These are phyloP conservation scores for Papiliotrema flavescens DNA, from an alignment of 1,284 basidiomycete genomes.

Conservation along the genomic window DNA sequence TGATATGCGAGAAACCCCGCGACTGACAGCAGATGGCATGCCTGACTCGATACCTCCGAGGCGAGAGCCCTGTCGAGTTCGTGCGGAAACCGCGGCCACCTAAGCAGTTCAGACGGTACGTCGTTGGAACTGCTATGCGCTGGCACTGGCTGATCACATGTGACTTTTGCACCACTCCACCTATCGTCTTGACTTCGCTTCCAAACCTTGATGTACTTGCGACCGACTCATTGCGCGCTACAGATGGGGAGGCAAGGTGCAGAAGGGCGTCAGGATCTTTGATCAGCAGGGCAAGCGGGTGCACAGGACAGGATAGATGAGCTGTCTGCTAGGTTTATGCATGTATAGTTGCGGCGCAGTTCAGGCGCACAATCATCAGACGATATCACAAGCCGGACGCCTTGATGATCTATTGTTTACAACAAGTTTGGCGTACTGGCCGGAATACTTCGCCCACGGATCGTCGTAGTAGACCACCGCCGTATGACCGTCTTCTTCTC, in stretches of 20 bases:
- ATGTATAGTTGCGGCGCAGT: neutral
- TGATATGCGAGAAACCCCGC: neutral
- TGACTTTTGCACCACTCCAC: no score
- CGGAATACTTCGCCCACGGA: no score
- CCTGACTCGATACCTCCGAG: conserved; percentile 38
- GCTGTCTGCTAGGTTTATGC: neutral
- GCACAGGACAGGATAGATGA: conserved; percentile 1
- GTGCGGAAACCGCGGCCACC: conserved; percentile 28
- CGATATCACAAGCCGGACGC: no score
- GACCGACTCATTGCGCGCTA: no score
- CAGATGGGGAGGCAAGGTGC: conserved; percentile 25
- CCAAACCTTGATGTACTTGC: neutral
- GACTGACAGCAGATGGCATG: conserved; percentile 29
- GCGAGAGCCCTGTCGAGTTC: conserved; percentile 26
- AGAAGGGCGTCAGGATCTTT: conserved; percentile 18
- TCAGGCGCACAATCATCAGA: no score
- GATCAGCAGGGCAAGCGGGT: conserved; percentile 8
- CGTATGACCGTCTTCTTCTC: no score
- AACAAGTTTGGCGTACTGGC: no score
- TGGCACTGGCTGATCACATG: no score
- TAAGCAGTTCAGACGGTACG: conserved; percentile 46
- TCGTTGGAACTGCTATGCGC: neutral
- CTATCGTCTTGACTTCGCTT: no score
- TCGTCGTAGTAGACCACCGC: no score
- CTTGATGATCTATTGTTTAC: neutral